Conservation (phyloP, 345 rosid species). For the Balakata baccata region DNA sequence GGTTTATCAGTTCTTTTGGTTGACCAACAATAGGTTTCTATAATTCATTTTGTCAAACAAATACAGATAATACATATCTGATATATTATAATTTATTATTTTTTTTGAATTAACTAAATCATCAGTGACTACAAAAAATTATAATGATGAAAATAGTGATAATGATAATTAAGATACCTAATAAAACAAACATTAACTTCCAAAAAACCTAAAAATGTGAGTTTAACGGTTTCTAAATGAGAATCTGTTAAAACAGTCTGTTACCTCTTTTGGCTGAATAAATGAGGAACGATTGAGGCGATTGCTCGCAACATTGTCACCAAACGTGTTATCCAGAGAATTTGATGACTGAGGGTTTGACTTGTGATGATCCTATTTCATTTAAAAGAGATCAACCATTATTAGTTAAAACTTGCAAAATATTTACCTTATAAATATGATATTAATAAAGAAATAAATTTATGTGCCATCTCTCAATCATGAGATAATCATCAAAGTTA, state of each 20-base stretch:
- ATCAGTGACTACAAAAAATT: too few relatives aligned
- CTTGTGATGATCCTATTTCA: slow-evolving; percentile 35
- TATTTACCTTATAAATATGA: not conserved
- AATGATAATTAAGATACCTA: too few relatives aligned
- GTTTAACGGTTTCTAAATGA: too few relatives aligned
- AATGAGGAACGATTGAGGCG: slow-evolving; percentile 25
- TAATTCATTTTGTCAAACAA: too few relatives aligned
- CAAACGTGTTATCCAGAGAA: slow-evolving; percentile 38
- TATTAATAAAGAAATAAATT: not conserved
- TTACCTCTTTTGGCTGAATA: slow-evolving; percentile 56
- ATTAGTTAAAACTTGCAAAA: not conserved
- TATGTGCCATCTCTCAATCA: not conserved
- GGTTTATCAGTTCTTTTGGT: too few relatives aligned
- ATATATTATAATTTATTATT: too few relatives aligned
- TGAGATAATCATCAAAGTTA: not conserved
- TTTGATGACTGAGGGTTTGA: slow-evolving; percentile 33
- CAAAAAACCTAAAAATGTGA: too few relatives aligned
- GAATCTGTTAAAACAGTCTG: not conserved
- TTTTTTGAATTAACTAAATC: too few relatives aligned
- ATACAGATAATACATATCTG: too few relatives aligned
- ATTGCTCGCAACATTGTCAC: slow-evolving; percentile 35
- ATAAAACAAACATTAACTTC: too few relatives aligned
- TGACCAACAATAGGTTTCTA: too few relatives aligned
- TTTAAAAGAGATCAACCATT: slow-evolving; percentile 19
- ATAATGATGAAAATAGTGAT: too few relatives aligned